Conservation (phyloP, 1,284 basidiomycete genomes). For the Hypsizygus ulmarius region DNA sequence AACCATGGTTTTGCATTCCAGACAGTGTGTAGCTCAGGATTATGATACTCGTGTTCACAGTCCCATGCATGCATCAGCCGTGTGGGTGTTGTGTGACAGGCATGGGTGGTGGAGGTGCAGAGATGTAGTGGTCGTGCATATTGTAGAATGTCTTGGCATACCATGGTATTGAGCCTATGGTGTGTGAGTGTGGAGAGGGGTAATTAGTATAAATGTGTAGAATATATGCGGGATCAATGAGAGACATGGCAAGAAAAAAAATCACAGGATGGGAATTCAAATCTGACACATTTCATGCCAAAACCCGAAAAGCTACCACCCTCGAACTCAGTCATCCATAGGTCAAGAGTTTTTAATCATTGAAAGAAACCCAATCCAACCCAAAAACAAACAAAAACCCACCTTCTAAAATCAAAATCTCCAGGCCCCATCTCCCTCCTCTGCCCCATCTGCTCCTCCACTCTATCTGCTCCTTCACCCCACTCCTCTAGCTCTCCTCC, state of each 20-base stretch:
- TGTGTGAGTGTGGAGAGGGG: too few species aligned
- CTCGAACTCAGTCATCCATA: too few species aligned
- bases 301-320: too few species aligned
- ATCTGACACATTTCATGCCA: background rate
- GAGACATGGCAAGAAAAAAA: too few species aligned
- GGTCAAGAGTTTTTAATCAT: too few species aligned
- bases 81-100: background rate
- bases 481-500: background rate
- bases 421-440: constrained; percentile 44
- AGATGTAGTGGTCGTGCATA: constrained; percentile 46
- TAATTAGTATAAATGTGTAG: too few species aligned
- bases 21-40: constrained; percentile 48
- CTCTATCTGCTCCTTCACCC: too few species aligned
- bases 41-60: constrained; percentile 40
- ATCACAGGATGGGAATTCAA: too few species aligned
- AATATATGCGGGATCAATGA: too few species aligned
- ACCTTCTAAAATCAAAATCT: constrained; percentile 50
- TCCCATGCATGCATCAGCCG: too few species aligned
- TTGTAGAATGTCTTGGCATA: constrained; percentile 43
- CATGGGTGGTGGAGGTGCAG: constrained; percentile 5
- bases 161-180: constrained; percentile 46
- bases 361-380: too few species aligned
- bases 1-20: constrained; percentile 55
- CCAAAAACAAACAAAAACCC: constrained; percentile 15
- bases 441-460: constrained; percentile 36